Evolutionary conservation across 345 rosid genomes (phyloP), one percentile per base, ranked within the genome.

Genomic region (Eutrema yunnanense): DNA sequence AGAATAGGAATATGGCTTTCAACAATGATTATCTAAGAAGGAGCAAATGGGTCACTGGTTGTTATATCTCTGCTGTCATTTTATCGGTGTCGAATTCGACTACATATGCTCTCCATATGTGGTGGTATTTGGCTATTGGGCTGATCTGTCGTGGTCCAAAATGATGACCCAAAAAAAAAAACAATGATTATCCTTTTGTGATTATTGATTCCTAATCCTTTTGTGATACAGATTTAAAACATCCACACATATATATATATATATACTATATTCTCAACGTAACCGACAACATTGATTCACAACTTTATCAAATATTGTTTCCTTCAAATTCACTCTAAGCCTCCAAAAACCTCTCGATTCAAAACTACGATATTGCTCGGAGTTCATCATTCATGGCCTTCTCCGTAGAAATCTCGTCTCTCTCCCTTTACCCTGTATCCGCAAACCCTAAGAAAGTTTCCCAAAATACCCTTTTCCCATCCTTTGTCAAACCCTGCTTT

Each of bases 401-500:
- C 64, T 14, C 81, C 27, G 29, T 82, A 33, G 49, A 69, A 49
- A 63, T 5, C 38, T 67, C 72, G 49, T 67, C 72, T 41, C 40
- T 67, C 10, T 26, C 66, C 27, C 56, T 80, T 44, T 55, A 62
- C 26, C 33, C 71, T 58, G 40, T 43, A 6, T 57, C 63, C 64
- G 36, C 37, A 3, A 75, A 72, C 50, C 52, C 79, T 40, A 78
- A 55, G 10, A 64, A 42, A 48, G 16, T 30, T 0, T 55, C 74
- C 13, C 80, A 53, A 42, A 67, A 52, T 3, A 14, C 33, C 33
- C 32, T 60, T 3, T 30, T 65, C 55, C 44, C 69, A 34, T 22
- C 50, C 33, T 62, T 56, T 68, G 27, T 79, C 70, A 74, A 82
- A 82, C 65, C 81, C 80, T 83, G 50, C 55, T 69, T 58, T 51